A percentile compares a stretch with the other conserved stretches of the same genome.
phyloP scores from a whole-genome alignment of 495 filamentous ascomycete genomes.

The Mytilinidion resinicola region DNA sequence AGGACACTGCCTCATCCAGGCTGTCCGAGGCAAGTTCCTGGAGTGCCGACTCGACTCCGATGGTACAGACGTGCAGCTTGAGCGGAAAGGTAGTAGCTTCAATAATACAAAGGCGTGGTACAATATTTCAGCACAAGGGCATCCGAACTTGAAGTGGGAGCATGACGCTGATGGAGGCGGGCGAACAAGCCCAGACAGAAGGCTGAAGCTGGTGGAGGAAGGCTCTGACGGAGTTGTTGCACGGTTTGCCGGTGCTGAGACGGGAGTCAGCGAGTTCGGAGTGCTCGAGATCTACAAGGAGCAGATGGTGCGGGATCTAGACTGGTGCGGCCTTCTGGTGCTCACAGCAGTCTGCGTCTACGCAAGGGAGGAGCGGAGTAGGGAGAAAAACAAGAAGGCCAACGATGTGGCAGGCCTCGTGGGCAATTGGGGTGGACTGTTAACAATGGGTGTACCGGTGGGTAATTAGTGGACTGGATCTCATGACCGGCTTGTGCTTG shows the following conservation, averaged over 20 bases:
- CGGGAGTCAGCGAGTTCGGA: slow-evolving; percentile 4
- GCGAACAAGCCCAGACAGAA: neutral
- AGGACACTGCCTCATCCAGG: slow-evolving; percentile 6
- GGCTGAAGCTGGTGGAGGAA: slow-evolving; percentile 4
- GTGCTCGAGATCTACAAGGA: slow-evolving; percentile 2
- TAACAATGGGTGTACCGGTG: slow-evolving; percentile 1
- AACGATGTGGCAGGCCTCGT: neutral
- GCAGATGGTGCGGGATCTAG: neutral
- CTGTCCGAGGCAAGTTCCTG: slow-evolving; percentile 1
- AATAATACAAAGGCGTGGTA: neutral
- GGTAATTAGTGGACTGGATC: neutral
- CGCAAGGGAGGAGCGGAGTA: slow-evolving; percentile 1
- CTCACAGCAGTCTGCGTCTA: slow-evolving; percentile 4
- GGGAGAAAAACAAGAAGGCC: slow-evolving; percentile 1
- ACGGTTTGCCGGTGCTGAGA: neutral
- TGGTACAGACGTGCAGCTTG: neutral
- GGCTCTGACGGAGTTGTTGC: neutral
- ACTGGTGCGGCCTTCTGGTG: slow-evolving; percentile 1
- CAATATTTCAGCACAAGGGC: neutral
- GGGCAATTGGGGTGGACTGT: slow-evolving; percentile 1
- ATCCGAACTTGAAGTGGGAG: neutral
- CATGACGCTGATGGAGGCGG: neutral
- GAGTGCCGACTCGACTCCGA: neutral
- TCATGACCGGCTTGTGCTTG: too few species aligned
- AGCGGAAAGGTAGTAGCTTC: neutral